Evolutionary conservation across 495 filamentous ascomycete species (phyloP).

Genomic region (Hyaloscypha variabilis): DNA sequence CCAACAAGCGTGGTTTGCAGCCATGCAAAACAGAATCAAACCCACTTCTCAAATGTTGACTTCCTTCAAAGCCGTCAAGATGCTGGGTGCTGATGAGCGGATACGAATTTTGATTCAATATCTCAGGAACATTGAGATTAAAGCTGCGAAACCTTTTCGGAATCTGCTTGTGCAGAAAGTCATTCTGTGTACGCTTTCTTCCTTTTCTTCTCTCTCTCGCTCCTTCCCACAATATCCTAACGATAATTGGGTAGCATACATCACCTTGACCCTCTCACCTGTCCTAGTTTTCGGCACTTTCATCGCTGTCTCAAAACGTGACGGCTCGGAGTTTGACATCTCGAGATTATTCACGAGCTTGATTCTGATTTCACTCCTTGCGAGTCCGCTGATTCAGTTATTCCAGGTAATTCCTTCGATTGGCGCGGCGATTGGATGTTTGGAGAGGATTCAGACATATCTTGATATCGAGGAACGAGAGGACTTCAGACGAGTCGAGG

Average conservation of each 20-base stretch:
- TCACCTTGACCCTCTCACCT: no score
- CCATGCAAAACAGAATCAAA: neutral
- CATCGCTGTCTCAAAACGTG: no score
- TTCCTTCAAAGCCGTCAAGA: neutral
- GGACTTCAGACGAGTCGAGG: neutral
- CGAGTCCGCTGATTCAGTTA: no score
- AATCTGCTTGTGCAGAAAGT: neutral
- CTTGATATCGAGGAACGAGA: slow-evolving; percentile 9
- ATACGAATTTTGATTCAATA: slow-evolving; percentile 29
- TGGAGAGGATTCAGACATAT: slow-evolving; percentile 37
- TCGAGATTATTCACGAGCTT: no score
- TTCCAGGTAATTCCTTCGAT: neutral
- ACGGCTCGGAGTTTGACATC: no score
- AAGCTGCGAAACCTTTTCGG: slow-evolving; percentile 16
- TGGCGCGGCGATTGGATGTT: slow-evolving; percentile 2
- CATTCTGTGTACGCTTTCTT: neutral
- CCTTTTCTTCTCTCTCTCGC: neutral
- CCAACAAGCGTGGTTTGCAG: neutral
- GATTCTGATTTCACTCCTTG: no score
- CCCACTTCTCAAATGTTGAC: neutral
- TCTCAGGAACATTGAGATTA: slow-evolving; percentile 23
- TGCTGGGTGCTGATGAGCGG: slow-evolving; percentile 34
- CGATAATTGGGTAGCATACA: no score
- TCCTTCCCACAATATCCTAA: no score
- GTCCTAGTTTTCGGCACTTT: no score